Conservation (phyloP, 2,329 filamentous ascomycete species). For the Phaeoacremonium minimum region DNA sequence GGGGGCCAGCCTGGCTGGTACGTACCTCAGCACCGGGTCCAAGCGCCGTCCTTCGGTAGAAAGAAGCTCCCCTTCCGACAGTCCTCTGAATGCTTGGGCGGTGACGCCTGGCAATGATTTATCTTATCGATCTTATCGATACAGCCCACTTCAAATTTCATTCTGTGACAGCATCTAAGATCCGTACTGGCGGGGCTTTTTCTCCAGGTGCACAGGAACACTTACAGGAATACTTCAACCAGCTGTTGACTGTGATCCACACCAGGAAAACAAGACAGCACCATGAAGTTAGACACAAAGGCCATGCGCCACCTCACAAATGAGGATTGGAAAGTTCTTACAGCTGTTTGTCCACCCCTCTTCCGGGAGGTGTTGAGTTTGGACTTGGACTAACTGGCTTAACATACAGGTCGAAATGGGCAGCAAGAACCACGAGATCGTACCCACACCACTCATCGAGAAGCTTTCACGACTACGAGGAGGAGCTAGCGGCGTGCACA, state of each 20-base stretch:
- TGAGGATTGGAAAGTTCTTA: conserved; percentile 94
- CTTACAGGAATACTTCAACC: no score
- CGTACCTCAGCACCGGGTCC: no score
- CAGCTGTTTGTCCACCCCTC: conserved; percentile 61
- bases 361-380: conserved; percentile 17
- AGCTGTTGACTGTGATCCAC: no score
- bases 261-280: no score
- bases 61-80: no score
- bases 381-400: no score
- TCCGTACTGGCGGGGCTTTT: no score
- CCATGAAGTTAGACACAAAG: conserved; percentile 93
- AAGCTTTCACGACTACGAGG: conserved; percentile 78
- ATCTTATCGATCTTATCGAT: neutral
- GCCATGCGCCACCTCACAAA: conserved; percentile 85
- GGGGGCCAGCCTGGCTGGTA: neutral
- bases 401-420: conserved; percentile 93
- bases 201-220: no score
- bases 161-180: no score
- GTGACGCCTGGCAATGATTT: no score
- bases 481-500: conserved; percentile 74
- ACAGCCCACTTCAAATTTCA: neutral
- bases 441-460: conserved; percentile 84
- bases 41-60: no score
- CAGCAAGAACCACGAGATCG: conserved; percentile 94
- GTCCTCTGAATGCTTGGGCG: no score